Conservation (phyloP, 768 basidiomycete species). For the Chlorophyllum brunneum region DNA sequence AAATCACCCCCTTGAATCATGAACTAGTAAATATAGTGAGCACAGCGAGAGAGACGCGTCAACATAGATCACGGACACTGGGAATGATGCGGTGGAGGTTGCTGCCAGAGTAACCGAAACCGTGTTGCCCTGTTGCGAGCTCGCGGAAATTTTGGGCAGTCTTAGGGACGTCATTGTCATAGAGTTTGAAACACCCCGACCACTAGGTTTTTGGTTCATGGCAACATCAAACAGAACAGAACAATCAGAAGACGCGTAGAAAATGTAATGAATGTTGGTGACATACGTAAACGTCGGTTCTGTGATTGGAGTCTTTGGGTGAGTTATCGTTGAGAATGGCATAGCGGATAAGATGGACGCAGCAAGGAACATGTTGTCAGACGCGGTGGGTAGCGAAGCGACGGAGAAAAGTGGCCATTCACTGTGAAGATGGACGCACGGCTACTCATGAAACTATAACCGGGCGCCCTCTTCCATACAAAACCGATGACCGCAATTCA, state of each 20-base stretch:
- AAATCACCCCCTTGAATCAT: constrained; percentile 92
- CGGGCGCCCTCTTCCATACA: no score
- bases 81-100: constrained; percentile 75
- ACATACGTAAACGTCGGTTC: constrained; percentile 15
- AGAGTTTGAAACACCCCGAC: constrained; percentile 83
- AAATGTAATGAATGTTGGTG: neutral
- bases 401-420: constrained; percentile 50
- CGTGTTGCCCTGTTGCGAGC: constrained; percentile 62
- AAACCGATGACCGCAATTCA: no score
- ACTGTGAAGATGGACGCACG: no score
- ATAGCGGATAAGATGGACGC: constrained; percentile 26
- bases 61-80: constrained; percentile 32
- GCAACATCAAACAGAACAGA: constrained; percentile 50
- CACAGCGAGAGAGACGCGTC: neutral
- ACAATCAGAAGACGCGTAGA: neutral
- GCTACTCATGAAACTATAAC: no score
- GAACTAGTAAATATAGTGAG: constrained; percentile 37
- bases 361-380: constrained; percentile 29
- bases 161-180: constrained; percentile 77
- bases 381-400: constrained; percentile 48
- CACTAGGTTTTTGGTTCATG: constrained; percentile 56
- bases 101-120: constrained; percentile 70
- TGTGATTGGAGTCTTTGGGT: constrained; percentile 2
- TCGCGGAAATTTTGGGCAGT: constrained; percentile 82
- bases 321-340: constrained; percentile 24